Conservation (phyloP, 768 basidiomycete genomes). For the Termitomyces sp. region DNA sequence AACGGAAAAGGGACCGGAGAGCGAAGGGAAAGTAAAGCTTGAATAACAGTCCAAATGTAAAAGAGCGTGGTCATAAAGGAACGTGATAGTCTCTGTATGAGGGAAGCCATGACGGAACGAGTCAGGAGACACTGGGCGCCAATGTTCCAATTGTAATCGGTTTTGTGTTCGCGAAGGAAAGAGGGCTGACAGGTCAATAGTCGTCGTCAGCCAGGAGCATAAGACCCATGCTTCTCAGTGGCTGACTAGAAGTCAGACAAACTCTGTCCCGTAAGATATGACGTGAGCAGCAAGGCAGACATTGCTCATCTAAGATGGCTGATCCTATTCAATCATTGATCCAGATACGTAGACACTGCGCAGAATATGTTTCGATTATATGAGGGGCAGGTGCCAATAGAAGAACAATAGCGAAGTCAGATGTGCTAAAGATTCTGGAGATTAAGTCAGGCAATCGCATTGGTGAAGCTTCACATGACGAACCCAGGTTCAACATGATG, state of each 20-base stretch:
- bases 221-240: neutral
- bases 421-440: neutral
- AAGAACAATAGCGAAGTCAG: neutral
- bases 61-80: conserved; percentile 20
- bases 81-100: conserved; percentile 15
- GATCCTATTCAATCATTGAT: neutral
- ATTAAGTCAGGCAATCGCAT: neutral
- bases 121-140: neutral
- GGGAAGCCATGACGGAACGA: conserved; percentile 16
- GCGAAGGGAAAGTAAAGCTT: conserved; percentile 18
- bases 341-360: neutral
- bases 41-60: conserved; percentile 22
- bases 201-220: neutral
- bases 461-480: neutral
- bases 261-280: neutral
- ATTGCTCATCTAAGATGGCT: neutral
- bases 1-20: conserved; percentile 14
- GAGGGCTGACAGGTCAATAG: conserved; percentile 1
- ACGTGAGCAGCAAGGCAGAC: neutral
- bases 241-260: neutral
- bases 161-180: conserved; percentile 5
- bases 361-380: neutral
- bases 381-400: neutral
- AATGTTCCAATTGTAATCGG: neutral
- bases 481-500: neutral